A percentile compares a stretch with the other conserved stretches of the same genome.
phyloP scores from a whole-genome alignment of 495 filamentous ascomycete genomes.

The Penicillium parvum region DNA sequence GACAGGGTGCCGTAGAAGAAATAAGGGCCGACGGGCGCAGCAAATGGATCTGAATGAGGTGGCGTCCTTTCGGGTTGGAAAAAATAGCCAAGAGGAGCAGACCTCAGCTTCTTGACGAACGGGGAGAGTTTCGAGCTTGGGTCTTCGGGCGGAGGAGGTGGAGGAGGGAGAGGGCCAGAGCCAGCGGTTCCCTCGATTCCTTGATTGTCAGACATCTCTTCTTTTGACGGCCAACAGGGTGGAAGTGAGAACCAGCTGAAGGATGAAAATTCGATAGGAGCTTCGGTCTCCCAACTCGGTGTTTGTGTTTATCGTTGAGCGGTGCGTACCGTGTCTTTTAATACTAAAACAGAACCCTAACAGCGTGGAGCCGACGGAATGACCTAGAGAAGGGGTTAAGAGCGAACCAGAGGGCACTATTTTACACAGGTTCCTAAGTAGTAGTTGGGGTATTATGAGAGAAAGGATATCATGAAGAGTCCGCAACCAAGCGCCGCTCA shows the following conservation, averaged over 20 bases:
- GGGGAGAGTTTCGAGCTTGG: constrained; percentile 8
- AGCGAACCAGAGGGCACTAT: too few species aligned
- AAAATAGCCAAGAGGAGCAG: constrained; percentile 9
- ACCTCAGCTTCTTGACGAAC: constrained; percentile 12
- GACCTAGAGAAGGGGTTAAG: neutral
- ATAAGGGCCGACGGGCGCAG: constrained; percentile 9
- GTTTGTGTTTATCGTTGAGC: neutral
- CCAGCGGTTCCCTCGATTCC: neutral
- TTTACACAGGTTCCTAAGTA: too few species aligned
- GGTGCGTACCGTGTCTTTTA: too few species aligned
- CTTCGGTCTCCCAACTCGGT: neutral
- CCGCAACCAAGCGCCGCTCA: constrained; percentile 21
- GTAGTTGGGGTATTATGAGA: neutral
- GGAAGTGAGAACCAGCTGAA: neutral
- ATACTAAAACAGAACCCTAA: too few species aligned
- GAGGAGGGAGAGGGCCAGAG: constrained; percentile 7
- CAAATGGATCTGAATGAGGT: neutral
- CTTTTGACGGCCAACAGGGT: neutral
- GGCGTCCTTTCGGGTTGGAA: constrained; percentile 9
- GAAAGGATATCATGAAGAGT: constrained; percentile 17
- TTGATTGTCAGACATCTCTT: constrained; percentile 12
- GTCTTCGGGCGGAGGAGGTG: constrained; percentile 11
- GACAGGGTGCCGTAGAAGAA: constrained; percentile 23
- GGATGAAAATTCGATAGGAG: neutral
- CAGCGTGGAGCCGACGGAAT: too few species aligned